phyloP scores from a whole-genome alignment of 345 rosid species.

The Hevea brasiliensis region DNA sequence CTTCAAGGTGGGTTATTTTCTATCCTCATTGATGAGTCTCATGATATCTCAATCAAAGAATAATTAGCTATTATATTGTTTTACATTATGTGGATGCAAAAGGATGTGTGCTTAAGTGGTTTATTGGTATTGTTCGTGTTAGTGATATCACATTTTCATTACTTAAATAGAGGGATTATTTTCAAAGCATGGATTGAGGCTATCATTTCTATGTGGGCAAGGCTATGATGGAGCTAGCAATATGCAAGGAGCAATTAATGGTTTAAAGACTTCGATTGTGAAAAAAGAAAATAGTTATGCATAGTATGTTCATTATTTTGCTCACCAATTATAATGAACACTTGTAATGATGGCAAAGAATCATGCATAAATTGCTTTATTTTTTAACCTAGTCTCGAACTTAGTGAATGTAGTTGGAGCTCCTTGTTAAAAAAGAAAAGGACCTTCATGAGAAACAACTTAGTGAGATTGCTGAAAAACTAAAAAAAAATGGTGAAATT shows the following conservation, averaged over 20 bases:
- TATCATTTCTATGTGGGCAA: background rate
- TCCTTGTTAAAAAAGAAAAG: background rate
- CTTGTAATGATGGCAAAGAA: background rate
- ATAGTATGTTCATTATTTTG: background rate
- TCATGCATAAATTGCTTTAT: too few relatives aligned
- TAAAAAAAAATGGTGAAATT: background rate
- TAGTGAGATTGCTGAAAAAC: background rate
- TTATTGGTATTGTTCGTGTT: background rate
- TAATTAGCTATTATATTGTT: background rate
- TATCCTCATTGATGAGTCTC: slow-evolving; percentile 17
- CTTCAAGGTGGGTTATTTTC: background rate
- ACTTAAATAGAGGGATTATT: background rate
- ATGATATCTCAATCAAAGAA: slow-evolving; percentile 1
- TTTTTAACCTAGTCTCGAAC: background rate
- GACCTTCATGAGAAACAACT: background rate
- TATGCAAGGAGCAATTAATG: background rate
- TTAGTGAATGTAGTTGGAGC: slow-evolving; percentile 14
- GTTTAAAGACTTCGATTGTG: background rate
- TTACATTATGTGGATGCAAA: background rate
- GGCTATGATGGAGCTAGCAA: slow-evolving; percentile 3
- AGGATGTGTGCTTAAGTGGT: background rate
- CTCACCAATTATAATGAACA: background rate
- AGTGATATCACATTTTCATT: background rate
- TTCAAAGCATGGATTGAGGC: background rate
- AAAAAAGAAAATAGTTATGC: background rate